phyloP scores from a whole-genome alignment of 2,329 filamentous ascomycete genomes.

The Cladophialophora psammophila region DNA sequence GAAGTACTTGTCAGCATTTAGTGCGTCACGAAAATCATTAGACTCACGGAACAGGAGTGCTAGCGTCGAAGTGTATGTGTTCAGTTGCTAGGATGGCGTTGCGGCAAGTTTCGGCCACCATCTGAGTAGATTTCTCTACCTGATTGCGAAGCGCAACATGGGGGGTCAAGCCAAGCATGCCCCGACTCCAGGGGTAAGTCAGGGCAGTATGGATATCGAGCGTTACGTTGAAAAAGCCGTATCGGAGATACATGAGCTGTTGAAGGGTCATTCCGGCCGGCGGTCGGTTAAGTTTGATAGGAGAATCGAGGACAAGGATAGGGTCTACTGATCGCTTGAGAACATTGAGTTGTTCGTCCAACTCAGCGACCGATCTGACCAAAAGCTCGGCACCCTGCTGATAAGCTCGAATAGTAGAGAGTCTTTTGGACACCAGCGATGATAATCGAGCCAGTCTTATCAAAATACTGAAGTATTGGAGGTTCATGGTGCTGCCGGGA shows the following conservation, averaged over 20 bases:
- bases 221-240: background rate
- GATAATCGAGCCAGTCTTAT: constrained; percentile 13
- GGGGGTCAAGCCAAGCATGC: background rate
- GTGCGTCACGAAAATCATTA: too few species aligned
- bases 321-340: background rate
- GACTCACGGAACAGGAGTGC: constrained; percentile 12
- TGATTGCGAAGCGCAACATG: background rate
- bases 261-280: background rate
- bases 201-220: constrained; percentile 17
- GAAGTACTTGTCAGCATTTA: too few species aligned
- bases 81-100: constrained; percentile 7
- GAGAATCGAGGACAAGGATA: background rate
- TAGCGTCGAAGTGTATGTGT: constrained; percentile 14
- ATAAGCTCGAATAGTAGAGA: background rate
- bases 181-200: constrained; percentile 10
- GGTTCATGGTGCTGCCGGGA: background rate
- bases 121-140: constrained; percentile 6
- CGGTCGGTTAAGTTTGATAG: background rate
- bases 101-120: background rate
- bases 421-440: background rate
- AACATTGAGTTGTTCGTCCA: constrained; percentile 8
- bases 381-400: background rate
- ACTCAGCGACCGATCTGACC: background rate
- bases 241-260: background rate
- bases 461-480: background rate